Base-by-base conservation (phyloP, 148 eudicot genomes). In the Limonium bicolor region DNA sequence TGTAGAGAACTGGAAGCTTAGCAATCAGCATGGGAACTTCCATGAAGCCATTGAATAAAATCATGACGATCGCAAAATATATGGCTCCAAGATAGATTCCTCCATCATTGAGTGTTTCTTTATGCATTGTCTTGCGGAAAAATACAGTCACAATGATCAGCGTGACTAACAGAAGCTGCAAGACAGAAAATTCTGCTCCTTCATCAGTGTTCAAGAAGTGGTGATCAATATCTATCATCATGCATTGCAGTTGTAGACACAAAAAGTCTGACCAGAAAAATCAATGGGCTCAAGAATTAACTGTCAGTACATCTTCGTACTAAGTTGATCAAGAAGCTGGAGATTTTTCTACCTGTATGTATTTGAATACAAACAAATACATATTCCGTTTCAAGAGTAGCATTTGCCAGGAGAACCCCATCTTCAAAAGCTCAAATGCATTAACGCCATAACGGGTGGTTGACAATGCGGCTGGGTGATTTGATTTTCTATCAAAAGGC, bases 1-100 rank as follows among this genome's bases (percentile, higher is more conserved):
- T 90, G 73, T 84, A 90, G 25, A 84, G 68, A 51, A 85, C 80
- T 19, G 94, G 99, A 58, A 90, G 95, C 62, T 90, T 85, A 36
- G 77, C 69, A 68, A 90, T 81, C 65, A 80, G 54, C 80, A 90
- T 62, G 16, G 95, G 94, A 29, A 85, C 86, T 73, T 85, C 99
- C 87, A 76, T 70, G 63, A 90, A 80, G 41, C 99, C 99, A 59
- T 90, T 90, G 61, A 90, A 90, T 38, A 90, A 62, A 46, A 76
- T 81, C 93, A 81, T 84, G 38, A 78, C 75, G 55, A 90, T 73
- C 3, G 80, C 73, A 58, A 70, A 90, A 65, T 85, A 90, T 20
- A 90, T 70, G 16, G 99, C 95, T 42, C 99, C 99, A 46, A 78
- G 71, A 66, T 70, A 90, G 38, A 81, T 62, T 52, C 74, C 80